These are phyloP conservation scores for Priceomyces melissophilus DNA, from an alignment of 805 yeast genomes.

Conservation along the genomic window DNA sequence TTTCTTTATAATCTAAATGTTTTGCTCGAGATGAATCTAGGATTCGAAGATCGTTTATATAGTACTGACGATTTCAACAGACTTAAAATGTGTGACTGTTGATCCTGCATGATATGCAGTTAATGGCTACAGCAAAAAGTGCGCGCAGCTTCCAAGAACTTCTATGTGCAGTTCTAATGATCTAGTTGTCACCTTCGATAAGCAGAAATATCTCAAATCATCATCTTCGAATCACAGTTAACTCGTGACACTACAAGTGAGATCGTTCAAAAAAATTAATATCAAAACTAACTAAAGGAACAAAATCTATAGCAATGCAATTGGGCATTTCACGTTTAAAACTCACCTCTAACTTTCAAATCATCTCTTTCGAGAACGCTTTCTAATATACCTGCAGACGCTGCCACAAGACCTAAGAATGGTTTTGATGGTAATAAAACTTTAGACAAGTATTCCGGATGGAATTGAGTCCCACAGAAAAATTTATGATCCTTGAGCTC, in stretches of 20 bases:
- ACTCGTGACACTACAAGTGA: too few relatives aligned
- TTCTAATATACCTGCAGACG: conserved; percentile 80
- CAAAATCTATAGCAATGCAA: not conserved
- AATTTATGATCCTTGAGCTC: conserved; percentile 87
- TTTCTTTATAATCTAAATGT: too few relatives aligned
- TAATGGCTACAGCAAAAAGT: conserved; percentile 1
- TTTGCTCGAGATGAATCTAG: too few relatives aligned
- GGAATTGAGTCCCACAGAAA: conserved; percentile 95
- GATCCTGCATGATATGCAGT: too few relatives aligned
- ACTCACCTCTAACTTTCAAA: conserved; percentile 43
- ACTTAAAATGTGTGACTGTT: not conserved
- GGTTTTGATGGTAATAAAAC: conserved; percentile 97
- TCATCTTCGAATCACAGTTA: too few relatives aligned
- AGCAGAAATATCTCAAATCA: too few relatives aligned
- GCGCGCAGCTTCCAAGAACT: not conserved
- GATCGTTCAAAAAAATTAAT: too few relatives aligned
- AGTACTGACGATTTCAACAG: not conserved
- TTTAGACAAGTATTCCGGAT: conserved; percentile 95
- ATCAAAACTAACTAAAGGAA: too few relatives aligned
- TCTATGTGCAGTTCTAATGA: not conserved
- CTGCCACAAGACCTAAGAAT: conserved; percentile 93
- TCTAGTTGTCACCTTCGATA: too few relatives aligned
- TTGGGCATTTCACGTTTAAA: conserved; percentile 15
- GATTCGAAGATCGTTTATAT: too few relatives aligned
- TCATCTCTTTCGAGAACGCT: conserved; percentile 50